Evolutionary conservation across 768 basidiomycete genomes (phyloP).

Genomic region (Auriscalpium microsporum): DNA sequence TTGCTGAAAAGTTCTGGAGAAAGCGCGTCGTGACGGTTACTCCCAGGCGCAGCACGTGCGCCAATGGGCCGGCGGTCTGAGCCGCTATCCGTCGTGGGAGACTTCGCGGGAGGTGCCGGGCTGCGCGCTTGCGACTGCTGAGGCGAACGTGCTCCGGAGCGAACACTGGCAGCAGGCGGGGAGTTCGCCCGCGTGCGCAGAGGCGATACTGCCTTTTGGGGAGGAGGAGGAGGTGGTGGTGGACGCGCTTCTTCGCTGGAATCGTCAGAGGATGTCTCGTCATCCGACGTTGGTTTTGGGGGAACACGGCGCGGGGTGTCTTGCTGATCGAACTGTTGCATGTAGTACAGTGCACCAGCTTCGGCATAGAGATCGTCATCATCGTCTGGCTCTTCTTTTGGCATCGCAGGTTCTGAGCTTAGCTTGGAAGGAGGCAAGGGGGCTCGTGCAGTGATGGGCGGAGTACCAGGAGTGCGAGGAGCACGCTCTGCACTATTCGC

Average conservation of each 20-base stretch:
- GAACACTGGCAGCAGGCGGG: background rate
- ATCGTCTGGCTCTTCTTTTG: conserved; percentile 11
- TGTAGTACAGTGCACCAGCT: conserved; percentile 60
- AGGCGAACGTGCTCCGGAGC: background rate
- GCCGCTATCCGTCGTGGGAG: conserved; percentile 11
- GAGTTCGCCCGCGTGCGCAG: background rate
- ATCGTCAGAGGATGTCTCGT: conserved; percentile 31
- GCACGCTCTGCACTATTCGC: background rate
- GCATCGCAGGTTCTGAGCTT: conserved; percentile 13
- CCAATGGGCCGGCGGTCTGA: conserved; percentile 53
- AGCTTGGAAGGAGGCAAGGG: background rate
- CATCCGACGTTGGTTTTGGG: conserved; percentile 20
- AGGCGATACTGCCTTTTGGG: conserved; percentile 1
- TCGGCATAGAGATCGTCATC: conserved; percentile 39
- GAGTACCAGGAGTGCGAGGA: background rate
- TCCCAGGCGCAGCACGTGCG: conserved; percentile 59
- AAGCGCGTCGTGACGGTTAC: conserved; percentile 4
- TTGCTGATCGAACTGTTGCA: conserved; percentile 44
- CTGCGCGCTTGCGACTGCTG: conserved; percentile 10
- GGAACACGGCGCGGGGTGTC: conserved; percentile 6
- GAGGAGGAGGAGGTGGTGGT: conserved; percentile 3
- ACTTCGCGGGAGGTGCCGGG: conserved; percentile 8
- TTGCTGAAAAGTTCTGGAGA: conserved; percentile 4
- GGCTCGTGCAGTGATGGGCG: background rate
- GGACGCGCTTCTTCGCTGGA: no score